Percentiles rank a stretch among this genome's conserved stretches.
These are phyloP conservation scores for Ogataea nitratoaversa DNA, from an alignment of 805 yeast genomes.

Conservation along the genomic window DNA sequence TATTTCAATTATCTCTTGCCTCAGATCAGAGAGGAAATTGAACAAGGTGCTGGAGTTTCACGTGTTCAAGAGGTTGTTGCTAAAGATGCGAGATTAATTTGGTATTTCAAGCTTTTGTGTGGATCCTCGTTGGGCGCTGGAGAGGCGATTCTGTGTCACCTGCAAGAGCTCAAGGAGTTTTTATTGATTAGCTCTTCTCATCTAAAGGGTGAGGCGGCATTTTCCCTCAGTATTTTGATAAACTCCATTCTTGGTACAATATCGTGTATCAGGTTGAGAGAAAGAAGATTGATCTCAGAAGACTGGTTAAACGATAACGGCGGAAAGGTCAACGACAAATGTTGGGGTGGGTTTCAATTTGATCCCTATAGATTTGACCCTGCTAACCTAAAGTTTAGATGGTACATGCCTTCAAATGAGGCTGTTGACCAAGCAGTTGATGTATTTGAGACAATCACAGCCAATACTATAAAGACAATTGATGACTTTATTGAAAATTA, in stretches of 20 bases:
- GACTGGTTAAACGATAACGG: slow-evolving; percentile 35
- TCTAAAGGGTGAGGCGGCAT: slow-evolving; percentile 56
- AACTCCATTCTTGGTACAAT: slow-evolving; percentile 60
- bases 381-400: slow-evolving; percentile 52
- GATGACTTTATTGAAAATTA: slow-evolving; percentile 49
- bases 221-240: slow-evolving; percentile 53
- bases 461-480: slow-evolving; percentile 40
- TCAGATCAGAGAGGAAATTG: slow-evolving; percentile 63
- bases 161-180: slow-evolving; percentile 43
- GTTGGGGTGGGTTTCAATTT: slow-evolving; percentile 78
- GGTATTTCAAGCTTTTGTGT: slow-evolving; percentile 66
- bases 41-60: slow-evolving; percentile 76
- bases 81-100: slow-evolving; percentile 71
- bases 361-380: slow-evolving; percentile 43
- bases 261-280: slow-evolving; percentile 56
- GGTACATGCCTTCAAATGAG: slow-evolving; percentile 66
- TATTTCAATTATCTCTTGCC: slow-evolving; percentile 43
- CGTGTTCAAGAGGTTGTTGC: slow-evolving; percentile 64
- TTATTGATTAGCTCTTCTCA: slow-evolving; percentile 40
- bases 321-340: slow-evolving; percentile 37
- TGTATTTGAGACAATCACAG: slow-evolving; percentile 47
- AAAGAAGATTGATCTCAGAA: slow-evolving; percentile 50
- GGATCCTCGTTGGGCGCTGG: slow-evolving; percentile 71
- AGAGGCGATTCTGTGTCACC: slow-evolving; percentile 38
- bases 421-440: slow-evolving; percentile 61